Base-by-base conservation (phyloP, 2,329 filamentous ascomycete genomes). In the Talaromyces sp. region DNA sequence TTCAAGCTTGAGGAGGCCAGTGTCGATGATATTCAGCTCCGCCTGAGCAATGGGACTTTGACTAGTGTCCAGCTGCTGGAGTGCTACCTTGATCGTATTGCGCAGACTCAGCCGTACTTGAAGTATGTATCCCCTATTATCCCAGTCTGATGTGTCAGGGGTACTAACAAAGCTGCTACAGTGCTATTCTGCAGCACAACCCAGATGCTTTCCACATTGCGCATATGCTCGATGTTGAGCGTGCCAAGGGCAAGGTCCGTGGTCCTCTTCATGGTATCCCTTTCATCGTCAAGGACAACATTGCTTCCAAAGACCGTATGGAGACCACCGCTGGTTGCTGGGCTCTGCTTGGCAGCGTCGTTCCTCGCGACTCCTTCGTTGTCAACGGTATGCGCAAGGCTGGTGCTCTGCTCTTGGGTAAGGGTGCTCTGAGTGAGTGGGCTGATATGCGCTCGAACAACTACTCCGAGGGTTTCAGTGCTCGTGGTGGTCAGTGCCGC, bases 221-320 rank as follows among this genome's bases (percentile, higher is more conserved):
- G 3, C 72, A 73, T 4, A 65, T 75, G 13, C 75, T 85, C 27
- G 88, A 91, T 61, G 66, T 65, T 0, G 87, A 91, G 70, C 80
- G 88, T 16, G 65, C 67, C 11, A 63, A 72, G 1, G 85, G 85
- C 20, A 75, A 73, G 35, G 68, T 85, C 9, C 80, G 86, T n/a
- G 82, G 87, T 1, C 83, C 84, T 1, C 77, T 92, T 1, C 88
- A 91, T 66, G 88, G 88, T 3, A 89, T 92, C 39, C 88, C 89
- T 0, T 89, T 89, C 66, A 76, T 87, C 2, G 82, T 90, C 58
- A 91, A 91, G 70, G 88, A 91, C 54, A 71, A 71, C 65, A 87
- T 89, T 49, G 85, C 79, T 20, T 84, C 82, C 8, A 84, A 84
- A 57, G 88, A 90, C 66, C 80, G 80, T 47, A 82, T 91, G 80